Conservation (phyloP, 164 flowering plant species). For the Nymphaea colorata region DNA sequence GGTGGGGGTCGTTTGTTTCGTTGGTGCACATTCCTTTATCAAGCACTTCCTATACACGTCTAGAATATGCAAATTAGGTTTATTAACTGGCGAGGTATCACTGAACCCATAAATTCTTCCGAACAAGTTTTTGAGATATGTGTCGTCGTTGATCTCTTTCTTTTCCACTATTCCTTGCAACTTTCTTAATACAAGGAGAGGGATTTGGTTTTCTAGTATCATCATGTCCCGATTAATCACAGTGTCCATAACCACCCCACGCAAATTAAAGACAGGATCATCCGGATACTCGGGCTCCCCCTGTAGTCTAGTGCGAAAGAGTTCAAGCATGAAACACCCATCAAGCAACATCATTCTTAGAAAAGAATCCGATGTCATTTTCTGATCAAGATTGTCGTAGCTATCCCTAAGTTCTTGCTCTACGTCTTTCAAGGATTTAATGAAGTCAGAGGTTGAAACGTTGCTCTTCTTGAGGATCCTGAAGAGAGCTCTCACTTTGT, state of each 20-base stretch:
- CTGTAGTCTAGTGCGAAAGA: neutral
- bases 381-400: neutral
- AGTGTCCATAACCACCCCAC: neutral
- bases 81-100: too few species aligned
- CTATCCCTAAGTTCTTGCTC: too few species aligned
- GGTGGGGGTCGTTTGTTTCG: neutral
- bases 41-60: neutral
- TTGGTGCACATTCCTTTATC: too few species aligned
- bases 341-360: conserved; percentile 10
- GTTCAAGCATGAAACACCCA: conserved; percentile 12
- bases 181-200: conserved; percentile 1
- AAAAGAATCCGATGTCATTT: neutral
- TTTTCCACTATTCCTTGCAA: neutral
- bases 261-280: conserved; percentile 7
- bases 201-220: conserved; percentile 15
- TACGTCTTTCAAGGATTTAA: too few species aligned
- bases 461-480: too few species aligned
- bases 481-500: too few species aligned
- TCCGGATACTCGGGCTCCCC: too few species aligned
- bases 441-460: too few species aligned
- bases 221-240: conserved; percentile 8
- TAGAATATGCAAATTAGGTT: neutral
- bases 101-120: too few species aligned
- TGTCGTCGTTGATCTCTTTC: neutral
- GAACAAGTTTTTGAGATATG: neutral